phyloP scores from a whole-genome alignment of 192 early-diverging fungal genomes.

The Backusella morwellensis region DNA sequence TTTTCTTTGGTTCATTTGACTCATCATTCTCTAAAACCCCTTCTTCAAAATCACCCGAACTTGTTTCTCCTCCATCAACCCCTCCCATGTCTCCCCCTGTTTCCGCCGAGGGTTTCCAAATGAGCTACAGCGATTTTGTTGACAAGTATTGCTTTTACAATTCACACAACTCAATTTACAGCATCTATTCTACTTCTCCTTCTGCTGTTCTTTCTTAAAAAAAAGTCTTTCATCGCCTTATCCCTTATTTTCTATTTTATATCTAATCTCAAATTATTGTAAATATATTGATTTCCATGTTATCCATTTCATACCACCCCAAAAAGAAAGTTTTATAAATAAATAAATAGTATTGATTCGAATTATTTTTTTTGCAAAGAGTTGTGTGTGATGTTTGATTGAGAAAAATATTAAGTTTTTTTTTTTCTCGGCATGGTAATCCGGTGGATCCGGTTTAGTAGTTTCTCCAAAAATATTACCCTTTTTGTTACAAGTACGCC shows the following conservation, averaged over 20 bases:
- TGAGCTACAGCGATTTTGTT: conserved; percentile 40
- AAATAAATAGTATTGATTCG: conserved; percentile 1
- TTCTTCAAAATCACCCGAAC: background rate
- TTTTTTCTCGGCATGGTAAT: background rate
- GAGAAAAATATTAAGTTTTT: background rate
- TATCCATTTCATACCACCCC: background rate
- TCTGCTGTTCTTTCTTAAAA: conserved; percentile 11
- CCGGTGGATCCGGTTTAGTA: background rate
- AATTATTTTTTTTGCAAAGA: background rate
- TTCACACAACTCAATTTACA: background rate
- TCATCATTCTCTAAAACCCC: background rate
- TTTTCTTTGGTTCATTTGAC: background rate
- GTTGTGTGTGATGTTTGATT: too few relatives aligned
- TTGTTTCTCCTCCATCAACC: background rate
- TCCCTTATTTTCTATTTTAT: background rate
- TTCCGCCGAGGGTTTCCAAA: conserved; percentile 11
- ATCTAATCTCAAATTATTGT: conserved; percentile 2
- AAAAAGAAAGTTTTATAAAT: conserved; percentile 7
- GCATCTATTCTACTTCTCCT: conserved; percentile 3
- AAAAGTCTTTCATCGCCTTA: background rate
- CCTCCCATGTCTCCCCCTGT: background rate
- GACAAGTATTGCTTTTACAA: conserved; percentile 58
- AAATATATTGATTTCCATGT: background rate
- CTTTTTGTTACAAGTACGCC: background rate
- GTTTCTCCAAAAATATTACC: background rate